A percentile compares a stretch with the other conserved stretches of the same genome.
Conservation (phyloP, 768 basidiomycete species). For the Rhodotorula babjevae region DNA sequence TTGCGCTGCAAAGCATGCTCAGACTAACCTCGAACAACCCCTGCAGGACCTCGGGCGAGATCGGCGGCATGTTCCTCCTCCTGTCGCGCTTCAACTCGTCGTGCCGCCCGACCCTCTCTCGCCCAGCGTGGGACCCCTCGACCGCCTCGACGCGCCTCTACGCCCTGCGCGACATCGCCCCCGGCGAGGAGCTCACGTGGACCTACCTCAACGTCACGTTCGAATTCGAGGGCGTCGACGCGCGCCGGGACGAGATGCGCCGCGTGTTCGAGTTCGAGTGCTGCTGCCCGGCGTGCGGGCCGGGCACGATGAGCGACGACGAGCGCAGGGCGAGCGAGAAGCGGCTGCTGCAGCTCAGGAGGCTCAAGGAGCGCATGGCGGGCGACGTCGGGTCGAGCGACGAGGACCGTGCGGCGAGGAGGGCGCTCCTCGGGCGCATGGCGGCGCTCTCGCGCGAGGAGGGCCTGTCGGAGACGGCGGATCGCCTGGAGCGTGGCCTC, state of each 20-base stretch:
- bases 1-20: no score
- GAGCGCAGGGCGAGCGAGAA: conserved; percentile 14
- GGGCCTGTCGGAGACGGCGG: conserved; percentile 29
- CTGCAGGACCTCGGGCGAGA: conserved; percentile 25
- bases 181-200: conserved; percentile 32
- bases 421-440: conserved; percentile 2
- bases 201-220: conserved; percentile 31
- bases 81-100: conserved; percentile 35
- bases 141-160: conserved; percentile 17
- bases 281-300: conserved; percentile 19
- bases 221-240: conserved; percentile 30
- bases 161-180: conserved; percentile 21
- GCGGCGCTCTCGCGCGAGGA: conserved; percentile 23
- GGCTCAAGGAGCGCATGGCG: conserved; percentile 16
- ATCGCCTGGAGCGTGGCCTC: conserved; percentile 1
- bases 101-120: conserved; percentile 27
- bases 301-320: neutral
- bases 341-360: conserved; percentile 22
- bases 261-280: conserved; percentile 33
- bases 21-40: no score
- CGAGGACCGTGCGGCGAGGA: neutral
- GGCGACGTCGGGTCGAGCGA: neutral
- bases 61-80: conserved; percentile 30
- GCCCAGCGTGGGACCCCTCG: conserved; percentile 21
- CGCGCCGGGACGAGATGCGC: conserved; percentile 24